Evolutionary conservation across 306 rosid species (phyloP), one percentile per base, ranked within the genome.

Genomic region (Lupinus albus): DNA sequence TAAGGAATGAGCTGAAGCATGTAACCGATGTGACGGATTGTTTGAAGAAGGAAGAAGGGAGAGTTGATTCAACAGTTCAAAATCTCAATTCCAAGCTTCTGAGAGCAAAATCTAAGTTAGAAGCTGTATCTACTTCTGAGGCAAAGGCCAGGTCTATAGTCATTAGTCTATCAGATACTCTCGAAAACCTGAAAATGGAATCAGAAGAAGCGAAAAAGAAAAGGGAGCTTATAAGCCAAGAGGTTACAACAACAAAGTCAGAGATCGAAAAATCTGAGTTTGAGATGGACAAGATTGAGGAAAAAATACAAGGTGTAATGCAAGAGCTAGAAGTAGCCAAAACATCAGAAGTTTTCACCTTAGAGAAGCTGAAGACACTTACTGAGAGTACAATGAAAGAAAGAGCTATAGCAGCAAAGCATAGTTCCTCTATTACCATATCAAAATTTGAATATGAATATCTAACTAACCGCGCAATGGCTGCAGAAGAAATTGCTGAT

Each of bases 391-490:
- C 96, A 4, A 69, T 84, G 89, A 81, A 46, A 63, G 78, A 79
- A 46, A 80, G 97, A 77, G 85, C 85, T 57, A 33, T 64, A 58
- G 79, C 81, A 61, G 79, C 84, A 66, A 74, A 83, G 18, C 77
- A 83, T 52, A 76, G 84, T 61, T 84, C 99, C 42, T 32, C 60
- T 42, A 86, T 89, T 60, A 85, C 86, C 8, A 90, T 93, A 61
- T 88, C 97, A 18, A 86, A 80, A 71, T 93, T 90, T 56, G 99
- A 93, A 58, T 84, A 86, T 1, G 87, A 90, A 61, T 93, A 90
- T 67, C 79, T 90, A 51, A 85, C 85, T 18, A 84, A 81, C 61
- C 85, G 80, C 16, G 99, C 97, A 2, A 82, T 84, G 6, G 82
- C 60, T 15, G 97, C 97, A 0, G 80, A 83, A 71, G 92, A 85